Percentiles rank a stretch among this genome's conserved stretches.
phyloP scores from a whole-genome alignment of 148 eudicot species.

The Mesembryanthemum crystallinum region DNA sequence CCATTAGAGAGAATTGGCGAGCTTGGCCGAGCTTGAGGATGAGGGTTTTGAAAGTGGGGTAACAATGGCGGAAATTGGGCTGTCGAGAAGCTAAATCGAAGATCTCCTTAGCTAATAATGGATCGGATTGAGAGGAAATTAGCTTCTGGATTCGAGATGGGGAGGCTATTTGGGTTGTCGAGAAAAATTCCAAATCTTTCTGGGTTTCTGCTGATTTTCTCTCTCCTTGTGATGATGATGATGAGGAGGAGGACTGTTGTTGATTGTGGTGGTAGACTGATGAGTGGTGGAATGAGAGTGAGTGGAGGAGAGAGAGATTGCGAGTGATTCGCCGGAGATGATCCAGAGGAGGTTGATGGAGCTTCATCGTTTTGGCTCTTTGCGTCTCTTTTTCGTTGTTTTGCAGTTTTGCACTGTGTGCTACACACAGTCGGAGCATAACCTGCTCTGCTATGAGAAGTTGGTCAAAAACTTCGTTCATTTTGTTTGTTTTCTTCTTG shows the following conservation, averaged over 20 bases:
- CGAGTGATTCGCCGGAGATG: conserved; percentile 8
- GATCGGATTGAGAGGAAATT: conserved; percentile 68
- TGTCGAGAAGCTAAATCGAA: conserved; percentile 73
- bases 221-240: neutral
- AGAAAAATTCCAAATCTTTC: conserved; percentile 23
- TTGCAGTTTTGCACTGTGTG: too few relatives aligned
- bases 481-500: too few relatives aligned
- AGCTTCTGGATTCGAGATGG: conserved; percentile 62
- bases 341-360: neutral
- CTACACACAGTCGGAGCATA: too few relatives aligned
- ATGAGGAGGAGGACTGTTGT: neutral
- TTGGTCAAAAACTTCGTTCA: too few relatives aligned
- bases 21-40: conserved; percentile 66
- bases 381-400: too few relatives aligned
- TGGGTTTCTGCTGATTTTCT: conserved; percentile 16
- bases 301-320: neutral
- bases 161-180: conserved; percentile 41
- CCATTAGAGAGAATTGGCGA: conserved; percentile 66
- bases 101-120: conserved; percentile 81
- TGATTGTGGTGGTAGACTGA: conserved; percentile 17
- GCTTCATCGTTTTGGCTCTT: conserved; percentile 4
- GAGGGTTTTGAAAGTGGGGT: conserved; percentile 54
- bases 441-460: too few relatives aligned
- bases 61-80: conserved; percentile 62
- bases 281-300: conserved; percentile 22